Conservation (phyloP, 1,139 yeast species). For the Yamadazyma atmosphaerica region DNA sequence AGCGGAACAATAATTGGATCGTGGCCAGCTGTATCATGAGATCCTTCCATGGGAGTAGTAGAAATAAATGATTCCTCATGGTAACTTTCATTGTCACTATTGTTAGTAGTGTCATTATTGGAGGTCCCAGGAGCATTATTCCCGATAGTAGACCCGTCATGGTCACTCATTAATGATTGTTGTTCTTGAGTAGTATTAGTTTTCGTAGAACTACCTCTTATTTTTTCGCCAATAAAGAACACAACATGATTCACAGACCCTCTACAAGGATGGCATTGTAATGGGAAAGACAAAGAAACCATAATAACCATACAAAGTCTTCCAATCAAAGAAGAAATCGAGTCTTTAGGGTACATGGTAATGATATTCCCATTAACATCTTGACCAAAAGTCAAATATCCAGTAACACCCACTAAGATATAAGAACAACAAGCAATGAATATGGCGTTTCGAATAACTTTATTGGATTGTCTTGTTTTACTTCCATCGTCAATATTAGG, state of each 20-base stretch:
- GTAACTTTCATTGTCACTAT: slow-evolving; percentile 2
- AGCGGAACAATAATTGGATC: slow-evolving; percentile 55
- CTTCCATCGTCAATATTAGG: slow-evolving; percentile 39
- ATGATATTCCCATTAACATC: slow-evolving; percentile 68
- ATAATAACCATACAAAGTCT: slow-evolving; percentile 68
- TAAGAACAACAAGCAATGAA: slow-evolving; percentile 63
- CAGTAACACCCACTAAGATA: slow-evolving; percentile 72
- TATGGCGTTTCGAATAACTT: slow-evolving; percentile 56
- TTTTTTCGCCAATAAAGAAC: slow-evolving; percentile 33
- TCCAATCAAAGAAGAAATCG: slow-evolving; percentile 63
- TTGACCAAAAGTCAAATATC: slow-evolving; percentile 85
- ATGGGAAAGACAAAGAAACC: slow-evolving; percentile 69
- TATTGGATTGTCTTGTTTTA: slow-evolving; percentile 52
- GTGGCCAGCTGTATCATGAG: slow-evolving; percentile 51
- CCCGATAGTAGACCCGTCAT: neutral
- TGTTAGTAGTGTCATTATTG: neutral
- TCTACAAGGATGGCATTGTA: slow-evolving; percentile 79
- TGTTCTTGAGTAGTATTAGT: slow-evolving; percentile 7
- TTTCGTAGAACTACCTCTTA: slow-evolving; percentile 1
- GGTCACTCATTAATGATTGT: slow-evolving; percentile 29
- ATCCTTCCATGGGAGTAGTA: slow-evolving; percentile 52
- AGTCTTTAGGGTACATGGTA: slow-evolving; percentile 62
- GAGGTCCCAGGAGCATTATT: neutral
- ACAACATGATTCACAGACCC: slow-evolving; percentile 69
- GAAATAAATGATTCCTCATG: slow-evolving; percentile 42